Base-by-base conservation (phyloP, 768 basidiomycete species). In the Auriscalpium microsporum region DNA sequence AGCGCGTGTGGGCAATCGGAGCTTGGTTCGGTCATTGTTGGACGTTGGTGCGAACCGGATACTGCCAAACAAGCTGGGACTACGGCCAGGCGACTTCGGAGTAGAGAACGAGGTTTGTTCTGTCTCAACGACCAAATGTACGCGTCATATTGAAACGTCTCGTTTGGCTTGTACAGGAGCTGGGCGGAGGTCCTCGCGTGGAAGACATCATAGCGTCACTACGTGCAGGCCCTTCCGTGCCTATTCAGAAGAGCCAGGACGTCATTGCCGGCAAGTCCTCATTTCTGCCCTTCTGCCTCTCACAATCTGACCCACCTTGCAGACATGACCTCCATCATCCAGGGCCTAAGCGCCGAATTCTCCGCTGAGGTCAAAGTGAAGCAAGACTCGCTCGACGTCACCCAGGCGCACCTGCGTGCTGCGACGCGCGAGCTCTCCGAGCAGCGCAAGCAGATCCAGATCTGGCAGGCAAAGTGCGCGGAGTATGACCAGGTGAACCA, bases 41-140 rank as follows among this genome's bases (percentile, higher is more conserved):
- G 94, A 96, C 64, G 90, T 93, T 8, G 94, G 93, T 11, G 96
- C 95, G 6, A 95, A 98, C 69, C 82, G 87, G 61, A 79, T 82
- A 63, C 75, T 90, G 57, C 81, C 87, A 17, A 99, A 99, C 71
- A 97, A 97, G 67, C 74, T 99, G 45, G 96, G 96, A 4, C 71
- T 99, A 64, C 79, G 90, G 52, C 90, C 96, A 2, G 91, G 86
- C 8, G 96, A 99, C 68, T 99, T 94, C 66, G 96, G 96, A 16
- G 82, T 98, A 4, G 92, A 94, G 66, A 84, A 84, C 10, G 91
- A 94, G 75, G 94, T 90, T 63, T 58, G 82, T 68, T 33, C 36
- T 23, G 50, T 4, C 6, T 8, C 47, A 50, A 46, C 54, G 8
- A 38, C 33, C 13, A 44, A 37, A 40, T 37, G 38, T 21, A 28